Evolutionary conservation across 768 basidiomycete genomes (phyloP).

Genomic region (Pseudohyphozyma bogoriensis): DNA sequence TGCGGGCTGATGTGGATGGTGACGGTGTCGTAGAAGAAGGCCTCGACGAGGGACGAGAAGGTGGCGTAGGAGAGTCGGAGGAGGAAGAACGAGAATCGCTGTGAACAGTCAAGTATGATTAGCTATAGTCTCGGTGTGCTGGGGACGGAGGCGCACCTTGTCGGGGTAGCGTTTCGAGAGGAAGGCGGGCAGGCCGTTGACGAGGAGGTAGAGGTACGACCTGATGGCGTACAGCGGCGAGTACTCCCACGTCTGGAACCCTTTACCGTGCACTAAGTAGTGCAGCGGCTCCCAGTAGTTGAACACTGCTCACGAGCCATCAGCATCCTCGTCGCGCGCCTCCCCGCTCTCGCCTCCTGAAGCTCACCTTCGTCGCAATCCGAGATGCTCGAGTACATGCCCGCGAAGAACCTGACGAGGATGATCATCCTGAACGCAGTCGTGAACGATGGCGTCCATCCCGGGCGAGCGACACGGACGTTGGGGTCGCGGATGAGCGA

Average conservation of each 20-base stretch:
- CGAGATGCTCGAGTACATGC: conserved; percentile 84
- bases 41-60: conserved; percentile 67
- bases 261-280: conserved; percentile 71
- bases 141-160: conserved; percentile 50
- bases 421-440: conserved; percentile 73
- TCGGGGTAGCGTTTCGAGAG: conserved; percentile 47
- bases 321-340: background rate
- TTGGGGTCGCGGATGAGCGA: conserved; percentile 23
- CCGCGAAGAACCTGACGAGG: conserved; percentile 65
- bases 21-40: conserved; percentile 67
- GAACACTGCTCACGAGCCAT: conserved; percentile 53
- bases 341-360: background rate
- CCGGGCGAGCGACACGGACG: conserved; percentile 14
- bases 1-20: conserved; percentile 73
- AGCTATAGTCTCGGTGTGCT: conserved; percentile 16
- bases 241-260: conserved; percentile 97
- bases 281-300: conserved; percentile 99
- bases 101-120: background rate
- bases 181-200: conserved; percentile 63
- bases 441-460: conserved; percentile 57
- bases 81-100: conserved; percentile 84
- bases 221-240: conserved; percentile 83
- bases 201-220: conserved; percentile 83
- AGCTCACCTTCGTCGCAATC: conserved; percentile 90
- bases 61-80: conserved; percentile 68